A percentile compares a stretch with the other conserved stretches of the same genome.
phyloP scores from a whole-genome alignment of 495 filamentous ascomycete genomes.

The Jackrogersella multiformis region DNA sequence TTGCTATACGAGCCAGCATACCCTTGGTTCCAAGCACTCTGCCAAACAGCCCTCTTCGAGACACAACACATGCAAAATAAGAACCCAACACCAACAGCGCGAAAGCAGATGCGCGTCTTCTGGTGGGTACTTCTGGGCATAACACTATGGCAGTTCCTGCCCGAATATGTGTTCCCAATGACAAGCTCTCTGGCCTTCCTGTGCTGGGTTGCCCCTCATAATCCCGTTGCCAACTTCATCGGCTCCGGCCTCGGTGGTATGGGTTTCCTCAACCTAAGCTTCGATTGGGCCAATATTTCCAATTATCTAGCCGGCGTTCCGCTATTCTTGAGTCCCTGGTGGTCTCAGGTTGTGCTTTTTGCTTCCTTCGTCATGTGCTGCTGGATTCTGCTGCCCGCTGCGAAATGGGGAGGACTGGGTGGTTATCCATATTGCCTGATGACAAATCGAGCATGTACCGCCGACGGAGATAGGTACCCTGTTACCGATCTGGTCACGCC shows the following conservation, averaged over 20 bases:
- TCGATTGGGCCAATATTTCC: conserved; percentile 66
- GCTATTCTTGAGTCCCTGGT: conserved; percentile 64
- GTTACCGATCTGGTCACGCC: conserved; percentile 56
- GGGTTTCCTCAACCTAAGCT: conserved; percentile 65
- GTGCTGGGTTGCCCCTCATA: conserved; percentile 68
- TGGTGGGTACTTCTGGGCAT: conserved; percentile 60
- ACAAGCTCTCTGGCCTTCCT: conserved; percentile 66
- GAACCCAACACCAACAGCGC: conserved; percentile 56
- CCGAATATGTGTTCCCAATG: conserved; percentile 66
- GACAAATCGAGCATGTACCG: conserved; percentile 63
- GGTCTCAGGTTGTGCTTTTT: conserved; percentile 65
- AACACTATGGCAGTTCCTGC: conserved; percentile 67
- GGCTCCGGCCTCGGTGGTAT: conserved; percentile 66
- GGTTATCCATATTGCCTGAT: conserved; percentile 62
- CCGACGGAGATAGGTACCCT: conserved; percentile 59
- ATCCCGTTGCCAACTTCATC: conserved; percentile 65
- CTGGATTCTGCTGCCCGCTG: conserved; percentile 65
- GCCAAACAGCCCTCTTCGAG: conserved; percentile 65
- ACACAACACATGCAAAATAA: conserved; percentile 62
- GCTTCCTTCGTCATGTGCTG: conserved; percentile 62
- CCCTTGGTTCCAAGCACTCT: conserved; percentile 61
- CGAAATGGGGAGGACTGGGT: conserved; percentile 63
- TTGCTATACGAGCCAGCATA: conserved; percentile 65
- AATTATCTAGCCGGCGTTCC: conserved; percentile 58
- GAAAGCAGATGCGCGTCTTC: conserved; percentile 65